These are phyloP conservation scores for Flaveria linearis DNA, from an alignment of 129 eudicot genomes.

Conservation along the genomic window DNA sequence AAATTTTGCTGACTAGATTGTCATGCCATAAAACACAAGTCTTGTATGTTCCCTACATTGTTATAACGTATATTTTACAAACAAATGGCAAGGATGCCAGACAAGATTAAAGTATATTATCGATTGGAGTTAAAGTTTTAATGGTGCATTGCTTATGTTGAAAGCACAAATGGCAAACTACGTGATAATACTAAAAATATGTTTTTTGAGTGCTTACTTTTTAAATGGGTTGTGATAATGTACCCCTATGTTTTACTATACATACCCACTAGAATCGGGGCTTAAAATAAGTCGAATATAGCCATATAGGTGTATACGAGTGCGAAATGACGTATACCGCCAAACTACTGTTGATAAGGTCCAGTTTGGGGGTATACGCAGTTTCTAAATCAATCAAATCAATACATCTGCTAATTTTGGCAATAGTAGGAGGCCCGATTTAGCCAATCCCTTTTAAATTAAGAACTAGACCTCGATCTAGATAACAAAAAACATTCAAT, in stretches of 20 bases:
- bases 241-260: too few species aligned
- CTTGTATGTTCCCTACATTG: background rate
- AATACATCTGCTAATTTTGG: too few species aligned
- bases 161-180: conserved; percentile 42
- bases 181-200: conserved; percentile 22
- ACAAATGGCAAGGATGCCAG: conserved; percentile 30
- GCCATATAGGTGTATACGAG: too few species aligned
- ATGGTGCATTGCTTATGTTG: conserved; percentile 59
- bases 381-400: too few species aligned
- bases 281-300: too few species aligned
- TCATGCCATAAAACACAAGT: too few species aligned
- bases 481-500: background rate
- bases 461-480: conserved; percentile 13
- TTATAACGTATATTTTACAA: background rate
- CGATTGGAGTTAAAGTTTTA: conserved; percentile 23
- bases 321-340: too few species aligned
- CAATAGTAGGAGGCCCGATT: too few species aligned
- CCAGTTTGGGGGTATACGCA: too few species aligned
- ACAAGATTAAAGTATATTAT: conserved; percentile 31
- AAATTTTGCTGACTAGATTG: too few species aligned
- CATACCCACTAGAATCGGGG: too few species aligned
- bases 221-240: background rate
- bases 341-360: too few species aligned
- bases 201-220: conserved; percentile 32
- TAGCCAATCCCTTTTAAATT: background rate